Evolutionary conservation across 2,329 filamentous ascomycete genomes (phyloP).

Genomic region (Scedosporium boydii): DNA sequence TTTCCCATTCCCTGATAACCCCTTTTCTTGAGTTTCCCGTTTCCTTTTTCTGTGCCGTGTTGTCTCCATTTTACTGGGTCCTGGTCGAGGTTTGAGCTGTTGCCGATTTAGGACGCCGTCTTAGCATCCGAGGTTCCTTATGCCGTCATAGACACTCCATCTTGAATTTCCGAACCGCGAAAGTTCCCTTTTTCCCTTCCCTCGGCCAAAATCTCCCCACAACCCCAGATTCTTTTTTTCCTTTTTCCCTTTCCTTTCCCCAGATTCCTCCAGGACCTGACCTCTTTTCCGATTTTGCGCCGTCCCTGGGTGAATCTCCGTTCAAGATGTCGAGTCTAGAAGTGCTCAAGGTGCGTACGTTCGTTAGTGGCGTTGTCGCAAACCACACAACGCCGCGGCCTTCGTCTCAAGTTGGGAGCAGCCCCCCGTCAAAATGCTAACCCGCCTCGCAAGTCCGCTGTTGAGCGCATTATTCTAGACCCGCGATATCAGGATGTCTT

Average conservation of each 20-base stretch:
- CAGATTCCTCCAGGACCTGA: not conserved
- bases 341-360: conserved; percentile 20
- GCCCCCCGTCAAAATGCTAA: not conserved
- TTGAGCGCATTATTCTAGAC: conserved; percentile 72
- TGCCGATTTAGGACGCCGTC: not conserved
- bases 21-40: too few species aligned
- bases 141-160: not conserved
- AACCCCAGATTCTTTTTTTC: not conserved
- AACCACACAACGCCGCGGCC: not conserved
- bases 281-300: not conserved
- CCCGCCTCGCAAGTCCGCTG: conserved; percentile 40
- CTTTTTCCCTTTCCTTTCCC: not conserved
- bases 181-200: not conserved
- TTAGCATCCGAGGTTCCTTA: not conserved
- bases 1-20: not conserved
- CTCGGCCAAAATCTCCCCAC: not conserved
- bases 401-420: not conserved
- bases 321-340: conserved; percentile 14
- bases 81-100: not conserved
- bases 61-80: too few species aligned
- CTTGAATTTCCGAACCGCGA: not conserved
- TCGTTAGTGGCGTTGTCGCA: not conserved
- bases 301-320: not conserved
- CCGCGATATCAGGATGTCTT: conserved; percentile 79
- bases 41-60: too few species aligned